Evolutionary conservation across 495 filamentous ascomycete species (phyloP).

Genomic region (Annulohypoxylon stygium): DNA sequence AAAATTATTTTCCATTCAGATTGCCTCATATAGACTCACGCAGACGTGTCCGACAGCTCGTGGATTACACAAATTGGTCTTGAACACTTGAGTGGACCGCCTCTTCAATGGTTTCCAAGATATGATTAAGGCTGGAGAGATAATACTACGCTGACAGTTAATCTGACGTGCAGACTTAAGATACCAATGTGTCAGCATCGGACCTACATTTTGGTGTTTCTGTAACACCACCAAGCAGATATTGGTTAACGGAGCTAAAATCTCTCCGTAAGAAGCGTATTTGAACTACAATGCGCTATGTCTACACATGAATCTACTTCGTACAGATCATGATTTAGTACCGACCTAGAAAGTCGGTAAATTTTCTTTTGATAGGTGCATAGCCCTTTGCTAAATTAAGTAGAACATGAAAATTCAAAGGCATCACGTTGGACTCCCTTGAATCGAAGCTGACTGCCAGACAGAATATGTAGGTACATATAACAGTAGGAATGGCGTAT

Average conservation of each 20-base stretch:
- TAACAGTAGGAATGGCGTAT: too few relatives aligned
- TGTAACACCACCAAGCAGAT: not conserved
- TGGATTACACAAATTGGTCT: not conserved
- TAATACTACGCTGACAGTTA: not conserved
- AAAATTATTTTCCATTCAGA: not conserved
- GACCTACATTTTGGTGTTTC: not conserved
- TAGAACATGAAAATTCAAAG: too few relatives aligned
- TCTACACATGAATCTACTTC: too few relatives aligned
- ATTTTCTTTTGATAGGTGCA: too few relatives aligned
- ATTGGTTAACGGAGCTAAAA: not conserved
- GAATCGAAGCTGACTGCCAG: too few relatives aligned
- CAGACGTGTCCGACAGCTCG: not conserved
- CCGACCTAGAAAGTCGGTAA: too few relatives aligned
- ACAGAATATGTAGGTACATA: too few relatives aligned
- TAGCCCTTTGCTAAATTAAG: too few relatives aligned
- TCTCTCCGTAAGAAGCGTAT: not conserved
- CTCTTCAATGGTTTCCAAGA: not conserved
- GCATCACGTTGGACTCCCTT: too few relatives aligned
- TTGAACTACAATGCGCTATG: not conserved
- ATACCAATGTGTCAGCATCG: not conserved
- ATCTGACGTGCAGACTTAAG: not conserved
- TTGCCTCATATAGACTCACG: not conserved
- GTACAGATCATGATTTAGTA: too few relatives aligned
- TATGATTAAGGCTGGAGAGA: not conserved
- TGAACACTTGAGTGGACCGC: not conserved